Conservation (phyloP, 106 monocot species). For the Dioscorea zingiberensis region DNA sequence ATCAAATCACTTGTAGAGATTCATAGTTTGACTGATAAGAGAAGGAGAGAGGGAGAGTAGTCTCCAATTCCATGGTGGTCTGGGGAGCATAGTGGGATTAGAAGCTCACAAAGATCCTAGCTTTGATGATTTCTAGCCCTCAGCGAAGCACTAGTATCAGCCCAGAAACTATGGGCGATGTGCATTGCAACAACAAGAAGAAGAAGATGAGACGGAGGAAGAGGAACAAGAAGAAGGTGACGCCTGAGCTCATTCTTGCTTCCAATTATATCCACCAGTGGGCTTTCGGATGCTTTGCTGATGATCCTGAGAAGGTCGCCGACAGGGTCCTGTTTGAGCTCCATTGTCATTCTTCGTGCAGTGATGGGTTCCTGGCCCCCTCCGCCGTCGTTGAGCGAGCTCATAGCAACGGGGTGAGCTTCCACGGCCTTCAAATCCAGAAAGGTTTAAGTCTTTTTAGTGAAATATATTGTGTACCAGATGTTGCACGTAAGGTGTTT, state of each 20-base stretch:
- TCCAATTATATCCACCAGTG: slow-evolving; percentile 28
- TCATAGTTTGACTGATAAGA: too few species aligned
- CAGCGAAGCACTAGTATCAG: neutral
- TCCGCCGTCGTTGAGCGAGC: slow-evolving; percentile 46
- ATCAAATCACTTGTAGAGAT: too few species aligned
- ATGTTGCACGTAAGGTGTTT: neutral
- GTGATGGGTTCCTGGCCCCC: slow-evolving; percentile 50
- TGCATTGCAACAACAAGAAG: neutral
- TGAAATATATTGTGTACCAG: neutral
- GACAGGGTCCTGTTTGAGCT: slow-evolving; percentile 35
- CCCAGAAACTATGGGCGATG: neutral
- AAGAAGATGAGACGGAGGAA: slow-evolving; percentile 14
- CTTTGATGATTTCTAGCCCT: neutral
- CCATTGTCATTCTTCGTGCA: slow-evolving; percentile 41
- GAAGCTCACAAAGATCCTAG: too few species aligned
- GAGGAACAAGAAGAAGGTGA: slow-evolving; percentile 19
- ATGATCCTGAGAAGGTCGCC: neutral
- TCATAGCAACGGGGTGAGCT: slow-evolving; percentile 40
- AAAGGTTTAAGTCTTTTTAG: neutral
- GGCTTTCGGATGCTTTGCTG: slow-evolving; percentile 11
- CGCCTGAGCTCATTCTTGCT: slow-evolving; percentile 25
- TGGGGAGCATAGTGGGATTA: too few species aligned
- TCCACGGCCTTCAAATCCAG: neutral
- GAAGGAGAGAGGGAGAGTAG: too few species aligned
- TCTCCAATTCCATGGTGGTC: too few species aligned